Conservation (phyloP, 495 filamentous ascomycete species). For the Chaetomidium leptoderma region DNA sequence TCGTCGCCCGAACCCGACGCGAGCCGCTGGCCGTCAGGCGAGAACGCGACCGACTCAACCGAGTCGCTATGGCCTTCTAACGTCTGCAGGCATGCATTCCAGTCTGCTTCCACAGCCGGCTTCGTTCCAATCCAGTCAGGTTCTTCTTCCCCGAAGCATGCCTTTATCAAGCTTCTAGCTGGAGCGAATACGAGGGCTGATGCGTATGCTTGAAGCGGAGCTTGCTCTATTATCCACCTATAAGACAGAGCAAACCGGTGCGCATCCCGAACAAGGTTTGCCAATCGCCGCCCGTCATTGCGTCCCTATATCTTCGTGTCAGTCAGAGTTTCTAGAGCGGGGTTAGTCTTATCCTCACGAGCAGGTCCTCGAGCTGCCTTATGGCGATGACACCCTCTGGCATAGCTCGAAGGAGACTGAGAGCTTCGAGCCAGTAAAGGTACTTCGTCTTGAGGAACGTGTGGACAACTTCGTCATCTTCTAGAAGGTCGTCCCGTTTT, state of each 20-base stretch:
- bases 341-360: background rate
- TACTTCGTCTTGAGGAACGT: slow-evolving; percentile 1
- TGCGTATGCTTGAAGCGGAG: too few relatives aligned
- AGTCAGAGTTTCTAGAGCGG: background rate
- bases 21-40: background rate
- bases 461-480: background rate
- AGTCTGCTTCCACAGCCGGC: background rate
- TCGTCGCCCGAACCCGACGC: background rate
- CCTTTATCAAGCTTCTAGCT: too few relatives aligned
- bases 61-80: background rate
- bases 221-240: too few relatives aligned
- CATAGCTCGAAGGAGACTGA: background rate
- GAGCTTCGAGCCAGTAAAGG: too few relatives aligned
- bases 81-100: background rate
- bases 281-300: background rate
- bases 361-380: background rate
- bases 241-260: too few relatives aligned
- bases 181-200: too few relatives aligned
- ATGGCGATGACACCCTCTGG: background rate
- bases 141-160: too few relatives aligned
- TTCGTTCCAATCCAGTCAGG: too few relatives aligned
- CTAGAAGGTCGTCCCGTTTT: background rate
- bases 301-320: too few relatives aligned
- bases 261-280: background rate
- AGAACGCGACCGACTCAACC: background rate